Evolutionary conservation across 192 early-diverging fungal genomes (phyloP), one percentile per base, ranked within the genome.

Genomic region (Neocallimastix lanati): DNA sequence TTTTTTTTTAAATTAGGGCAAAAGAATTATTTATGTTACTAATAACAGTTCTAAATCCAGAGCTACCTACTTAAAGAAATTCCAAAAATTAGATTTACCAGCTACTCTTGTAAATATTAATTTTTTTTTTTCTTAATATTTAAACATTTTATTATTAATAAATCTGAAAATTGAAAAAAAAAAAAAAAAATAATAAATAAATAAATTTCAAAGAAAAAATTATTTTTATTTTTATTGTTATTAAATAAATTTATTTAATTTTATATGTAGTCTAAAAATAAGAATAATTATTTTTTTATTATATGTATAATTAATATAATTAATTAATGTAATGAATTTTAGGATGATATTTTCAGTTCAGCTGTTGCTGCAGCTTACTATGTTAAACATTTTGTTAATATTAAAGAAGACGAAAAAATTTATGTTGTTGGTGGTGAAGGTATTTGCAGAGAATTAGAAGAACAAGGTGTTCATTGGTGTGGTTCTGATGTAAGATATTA

Each of bases 11-110:
- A n/a, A n/a, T n/a, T n/a, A 84, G 81, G 94, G 93, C 35, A 99
- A 99, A 86, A 89, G 90, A 29, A 81, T 98, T n/a, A 86, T 97
- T 58, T 99, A 98, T 85, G 96, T 99, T 27, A 95, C 97, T 36
- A 99, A 99, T 90, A 99, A 99, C 88, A 94, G 93, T 84, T 92
- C 93, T 50, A 95, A 93, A 77, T 96, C 96, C 27, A 91, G 97
- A 30, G 82, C 82, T 14, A 85, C 88, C 78, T 96, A 96, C 81
- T 82, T 92, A 28, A 85, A 90, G 38, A 98, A 98, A 87, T 96
- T 99, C 83, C 81, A 86, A 77, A 87, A 84, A 76, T 84, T 97
- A 12, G 92, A 93, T 29, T 94, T 99, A 58, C 84, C 92, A 82
- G 93, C 95, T 11, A 81, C 84, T 4, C 85, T 83, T 50, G 94